Conservation (phyloP, 2,329 filamentous ascomycete species). For the Fusarium illudens region DNA sequence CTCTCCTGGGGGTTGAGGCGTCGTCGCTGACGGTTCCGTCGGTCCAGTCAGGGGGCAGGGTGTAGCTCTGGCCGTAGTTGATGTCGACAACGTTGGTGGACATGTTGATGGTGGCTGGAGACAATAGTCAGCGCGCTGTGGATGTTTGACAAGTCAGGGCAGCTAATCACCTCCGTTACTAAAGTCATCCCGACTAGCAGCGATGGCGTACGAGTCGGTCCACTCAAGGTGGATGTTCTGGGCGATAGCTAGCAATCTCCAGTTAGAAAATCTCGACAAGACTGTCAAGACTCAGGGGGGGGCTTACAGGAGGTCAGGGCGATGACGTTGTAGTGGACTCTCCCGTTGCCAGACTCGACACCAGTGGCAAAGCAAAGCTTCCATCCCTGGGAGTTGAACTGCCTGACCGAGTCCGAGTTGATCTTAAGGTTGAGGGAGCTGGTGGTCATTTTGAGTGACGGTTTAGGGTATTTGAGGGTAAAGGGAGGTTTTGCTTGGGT, state of each 20-base stretch:
- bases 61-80: not conserved
- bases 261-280: not conserved
- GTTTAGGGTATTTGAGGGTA: not conserved
- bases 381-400: not conserved
- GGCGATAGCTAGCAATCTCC: not conserved
- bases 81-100: not conserved
- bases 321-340: not conserved
- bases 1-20: not conserved
- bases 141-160: not conserved
- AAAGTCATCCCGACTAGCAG: not conserved
- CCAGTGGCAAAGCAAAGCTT: not conserved
- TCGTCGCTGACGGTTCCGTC: not conserved
- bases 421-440: not conserved
- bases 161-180: not conserved
- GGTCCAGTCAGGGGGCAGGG: not conserved
- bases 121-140: not conserved
- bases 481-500: not conserved
- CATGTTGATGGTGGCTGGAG: not conserved
- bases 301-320: not conserved
- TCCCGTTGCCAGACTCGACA: not conserved
- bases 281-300: not conserved
- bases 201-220: not conserved
- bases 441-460: not conserved
- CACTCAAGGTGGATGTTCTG: not conserved
- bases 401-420: not conserved